phyloP scores from a whole-genome alignment of 2,329 filamentous ascomycete species.

The Colletotrichum sp. region DNA sequence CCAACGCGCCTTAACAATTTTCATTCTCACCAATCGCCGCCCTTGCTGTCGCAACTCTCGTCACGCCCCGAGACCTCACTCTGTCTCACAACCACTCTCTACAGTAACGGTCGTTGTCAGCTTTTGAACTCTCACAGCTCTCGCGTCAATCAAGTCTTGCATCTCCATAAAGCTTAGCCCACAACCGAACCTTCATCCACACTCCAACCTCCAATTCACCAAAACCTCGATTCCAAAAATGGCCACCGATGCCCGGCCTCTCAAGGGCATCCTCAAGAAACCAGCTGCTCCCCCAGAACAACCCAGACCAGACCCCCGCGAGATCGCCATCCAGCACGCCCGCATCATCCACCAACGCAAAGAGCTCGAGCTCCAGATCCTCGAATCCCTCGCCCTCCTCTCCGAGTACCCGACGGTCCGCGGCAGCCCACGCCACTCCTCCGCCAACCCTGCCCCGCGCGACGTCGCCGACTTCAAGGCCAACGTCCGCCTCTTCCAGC shows the following conservation, averaged over 20 bases:
- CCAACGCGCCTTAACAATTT: constrained; percentile 15
- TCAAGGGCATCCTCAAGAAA: constrained; percentile 68
- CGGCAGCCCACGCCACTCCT: constrained; percentile 30
- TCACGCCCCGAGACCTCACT: neutral
- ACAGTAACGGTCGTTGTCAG: neutral
- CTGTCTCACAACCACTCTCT: neutral
- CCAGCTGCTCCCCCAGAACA: constrained; percentile 39
- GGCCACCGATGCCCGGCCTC: constrained; percentile 39
- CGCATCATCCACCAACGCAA: constrained; percentile 83
- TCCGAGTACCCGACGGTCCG: constrained; percentile 59
- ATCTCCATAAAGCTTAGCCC: neutral
- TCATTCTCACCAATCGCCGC: neutral
- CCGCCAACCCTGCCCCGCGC: constrained; percentile 55
- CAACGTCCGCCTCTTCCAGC: constrained; percentile 77
- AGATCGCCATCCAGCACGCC: constrained; percentile 82
- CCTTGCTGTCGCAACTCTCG: neutral
- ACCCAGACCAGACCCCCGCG: constrained; percentile 49
- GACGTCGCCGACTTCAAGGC: constrained; percentile 71
- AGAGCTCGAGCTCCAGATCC: constrained; percentile 75
- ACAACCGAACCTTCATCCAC: neutral
- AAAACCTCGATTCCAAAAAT: constrained; percentile 39
- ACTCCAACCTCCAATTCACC: neutral
- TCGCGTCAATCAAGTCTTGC: neutral
- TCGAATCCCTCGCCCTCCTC: constrained; percentile 74
- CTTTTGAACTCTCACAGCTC: neutral